Conservation (phyloP, 2,329 filamentous ascomycete species). For the Aspergillus hortae region DNA sequence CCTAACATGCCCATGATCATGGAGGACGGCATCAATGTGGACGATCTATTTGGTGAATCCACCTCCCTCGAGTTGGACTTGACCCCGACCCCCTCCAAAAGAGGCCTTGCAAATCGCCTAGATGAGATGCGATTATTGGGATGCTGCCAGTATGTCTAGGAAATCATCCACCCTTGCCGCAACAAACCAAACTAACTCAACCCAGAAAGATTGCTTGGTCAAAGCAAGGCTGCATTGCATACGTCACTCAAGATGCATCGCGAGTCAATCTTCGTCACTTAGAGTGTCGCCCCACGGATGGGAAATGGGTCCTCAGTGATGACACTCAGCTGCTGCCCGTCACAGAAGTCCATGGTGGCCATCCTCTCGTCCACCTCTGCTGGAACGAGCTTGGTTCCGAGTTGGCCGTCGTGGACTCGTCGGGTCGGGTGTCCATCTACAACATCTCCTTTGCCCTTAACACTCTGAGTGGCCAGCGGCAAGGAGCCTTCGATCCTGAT, state of each 20-base stretch:
- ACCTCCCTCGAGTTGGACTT: conserved; percentile 54
- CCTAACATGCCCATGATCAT: conserved; percentile 52
- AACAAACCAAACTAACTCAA: conserved; percentile 19
- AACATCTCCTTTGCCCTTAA: conserved; percentile 71
- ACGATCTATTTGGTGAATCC: conserved; percentile 72
- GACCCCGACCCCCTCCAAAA: conserved; percentile 54
- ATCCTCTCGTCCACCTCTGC: conserved; percentile 71
- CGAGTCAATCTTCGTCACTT: conserved; percentile 71
- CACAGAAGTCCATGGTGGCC: conserved; percentile 58
- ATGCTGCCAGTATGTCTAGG: conserved; percentile 70
- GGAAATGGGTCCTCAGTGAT: conserved; percentile 72
- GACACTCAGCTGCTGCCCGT: conserved; percentile 63
- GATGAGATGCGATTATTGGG: conserved; percentile 73
- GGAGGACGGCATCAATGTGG: conserved; percentile 59
- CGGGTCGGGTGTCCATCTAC: conserved; percentile 73
- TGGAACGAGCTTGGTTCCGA: conserved; percentile 79
- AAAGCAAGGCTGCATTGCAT: conserved; percentile 78
- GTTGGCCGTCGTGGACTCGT: conserved; percentile 75
- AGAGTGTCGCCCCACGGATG: conserved; percentile 64
- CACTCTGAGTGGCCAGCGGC: conserved; percentile 60
- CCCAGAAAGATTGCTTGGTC: conserved; percentile 81
- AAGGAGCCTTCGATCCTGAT: conserved; percentile 63
- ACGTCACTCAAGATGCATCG: conserved; percentile 68
- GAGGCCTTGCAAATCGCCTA: conserved; percentile 67
- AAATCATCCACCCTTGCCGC: not conserved